A percentile compares a stretch with the other conserved stretches of the same genome.
These are phyloP conservation scores for Yamadazyma friedrichii DNA, from an alignment of 1,139 yeast species.

Conservation along the genomic window DNA sequence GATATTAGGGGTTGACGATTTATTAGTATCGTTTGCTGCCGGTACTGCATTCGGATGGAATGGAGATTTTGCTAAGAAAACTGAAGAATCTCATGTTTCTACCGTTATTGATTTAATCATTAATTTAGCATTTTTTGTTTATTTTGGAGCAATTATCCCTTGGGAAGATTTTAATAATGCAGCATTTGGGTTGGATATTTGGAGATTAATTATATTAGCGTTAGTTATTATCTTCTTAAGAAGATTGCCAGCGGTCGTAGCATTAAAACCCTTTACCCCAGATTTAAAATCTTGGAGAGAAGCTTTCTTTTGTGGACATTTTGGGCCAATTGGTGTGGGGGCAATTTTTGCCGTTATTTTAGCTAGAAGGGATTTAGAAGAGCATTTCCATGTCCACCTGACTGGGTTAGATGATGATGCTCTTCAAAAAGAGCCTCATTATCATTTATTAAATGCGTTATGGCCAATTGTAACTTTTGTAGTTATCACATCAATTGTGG, in stretches of 20 bases:
- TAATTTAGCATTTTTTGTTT: constrained; percentile 86
- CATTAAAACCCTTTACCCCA: constrained; percentile 80
- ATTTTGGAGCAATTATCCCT: constrained; percentile 92
- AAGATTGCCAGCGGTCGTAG: constrained; percentile 83
- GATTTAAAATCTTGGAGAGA: constrained; percentile 95
- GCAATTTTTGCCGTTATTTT: constrained; percentile 89
- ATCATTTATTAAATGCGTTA: constrained; percentile 67
- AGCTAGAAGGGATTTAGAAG: constrained; percentile 78
- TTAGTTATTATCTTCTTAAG: constrained; percentile 80
- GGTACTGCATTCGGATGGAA: constrained; percentile 98
- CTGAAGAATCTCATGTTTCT: constrained; percentile 90
- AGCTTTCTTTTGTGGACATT: constrained; percentile 93
- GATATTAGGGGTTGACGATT: constrained; percentile 88
- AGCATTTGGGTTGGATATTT: constrained; percentile 67
- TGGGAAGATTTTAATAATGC: constrained; percentile 80
- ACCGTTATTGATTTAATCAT: constrained; percentile 84
- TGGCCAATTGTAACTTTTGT: constrained; percentile 93
- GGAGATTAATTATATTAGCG: constrained; percentile 84
- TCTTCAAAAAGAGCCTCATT: constrained; percentile 57
- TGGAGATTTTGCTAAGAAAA: constrained; percentile 84
- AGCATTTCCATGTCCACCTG: constrained; percentile 30
- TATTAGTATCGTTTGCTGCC: constrained; percentile 90
- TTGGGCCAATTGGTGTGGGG: constrained; percentile 98
- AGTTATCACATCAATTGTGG: constrained; percentile 81
- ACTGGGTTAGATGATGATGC: constrained; percentile 48